Evolutionary conservation across 805 yeast genomes (phyloP), one percentile per base, ranked within the genome.

Genomic region (Cyberlindnera xishuangbannaensis): DNA sequence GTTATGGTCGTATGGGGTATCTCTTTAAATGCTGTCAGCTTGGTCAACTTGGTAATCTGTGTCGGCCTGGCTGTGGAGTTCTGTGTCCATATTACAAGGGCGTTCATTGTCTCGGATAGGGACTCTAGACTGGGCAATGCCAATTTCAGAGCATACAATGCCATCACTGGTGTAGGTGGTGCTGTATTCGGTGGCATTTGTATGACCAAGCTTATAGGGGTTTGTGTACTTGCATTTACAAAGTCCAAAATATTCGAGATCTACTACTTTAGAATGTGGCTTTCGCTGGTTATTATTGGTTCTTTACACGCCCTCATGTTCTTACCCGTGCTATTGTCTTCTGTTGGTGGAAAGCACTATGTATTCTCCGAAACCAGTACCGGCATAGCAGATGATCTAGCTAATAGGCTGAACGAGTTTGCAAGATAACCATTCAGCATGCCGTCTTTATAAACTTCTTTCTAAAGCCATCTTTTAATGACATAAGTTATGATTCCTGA

Each of bases 201-300:
- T 4, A 52, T 86, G 44, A 92, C 97, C 1, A 90, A 90, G 52
- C 59, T 90, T 15, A 78, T 92, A 45, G 98, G 98, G 2, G 86
- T 90, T 1, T 58, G 69, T 17, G 95, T 90, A 9, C 62, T 90
- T 24, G 95, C 94, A 5, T 87, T 88, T 55, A 85, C 97, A 0
- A 65, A 74, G 42, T 84, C 95, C 14, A 78, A 82, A 55, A 88
- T 90, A 19, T 92, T 90, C 57, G 94, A 86, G 45, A 73, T 90
- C 2, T 90, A 85, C 58, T 90, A 92, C 56, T 90, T 90, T 67
- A 64, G 95, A 40, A 88, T 90, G 96, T 90, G 97, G 97, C 60
- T 83, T 10, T 66, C 87, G 1, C 65, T 90, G 39, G 80, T 90
- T 7, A 41, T 82, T 2, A 64, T 83, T 36, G 95, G 95, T 1